These are phyloP conservation scores for Westerdykella sp. DNA, from an alignment of 2,329 filamentous ascomycete genomes.

Conservation along the genomic window DNA sequence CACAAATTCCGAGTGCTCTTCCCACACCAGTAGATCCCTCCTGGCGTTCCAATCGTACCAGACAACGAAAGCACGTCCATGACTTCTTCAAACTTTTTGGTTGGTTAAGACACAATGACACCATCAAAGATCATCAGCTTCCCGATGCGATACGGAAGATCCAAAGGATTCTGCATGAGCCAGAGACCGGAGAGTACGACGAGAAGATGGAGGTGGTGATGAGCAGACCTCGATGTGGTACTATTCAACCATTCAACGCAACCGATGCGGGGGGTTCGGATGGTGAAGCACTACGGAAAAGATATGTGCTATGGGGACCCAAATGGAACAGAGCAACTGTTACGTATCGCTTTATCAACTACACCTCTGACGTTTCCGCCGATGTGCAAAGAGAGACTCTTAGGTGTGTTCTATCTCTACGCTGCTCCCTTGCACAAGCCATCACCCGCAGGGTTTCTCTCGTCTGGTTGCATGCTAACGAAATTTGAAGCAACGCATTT, in stretches of 20 bases:
- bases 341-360: constrained; percentile 24
- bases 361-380: constrained; percentile 16
- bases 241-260: constrained; percentile 17
- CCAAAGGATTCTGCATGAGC: constrained; percentile 19
- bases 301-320: constrained; percentile 25
- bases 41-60: constrained; percentile 11
- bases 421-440: not conserved
- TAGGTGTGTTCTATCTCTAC: constrained; percentile 12
- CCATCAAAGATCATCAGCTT: constrained; percentile 18
- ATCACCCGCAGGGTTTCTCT: not conserved
- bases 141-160: constrained; percentile 24
- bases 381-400: constrained; percentile 16
- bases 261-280: constrained; percentile 10
- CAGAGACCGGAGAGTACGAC: constrained; percentile 21
- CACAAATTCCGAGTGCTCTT: constrained; percentile 19
- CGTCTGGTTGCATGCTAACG: not conserved
- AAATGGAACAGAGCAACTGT: constrained; percentile 23
- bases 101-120: constrained; percentile 17
- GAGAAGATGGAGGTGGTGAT: constrained; percentile 21
- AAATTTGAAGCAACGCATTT: constrained; percentile 16
- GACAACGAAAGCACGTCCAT: constrained; percentile 22
- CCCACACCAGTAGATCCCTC: constrained; percentile 7
- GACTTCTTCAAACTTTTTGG: constrained; percentile 27
- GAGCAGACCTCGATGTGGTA: constrained; percentile 21
- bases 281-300: constrained; percentile 6